Base-by-base conservation (phyloP, 2,329 filamentous ascomycete genomes). In the Xylaria sp. region DNA sequence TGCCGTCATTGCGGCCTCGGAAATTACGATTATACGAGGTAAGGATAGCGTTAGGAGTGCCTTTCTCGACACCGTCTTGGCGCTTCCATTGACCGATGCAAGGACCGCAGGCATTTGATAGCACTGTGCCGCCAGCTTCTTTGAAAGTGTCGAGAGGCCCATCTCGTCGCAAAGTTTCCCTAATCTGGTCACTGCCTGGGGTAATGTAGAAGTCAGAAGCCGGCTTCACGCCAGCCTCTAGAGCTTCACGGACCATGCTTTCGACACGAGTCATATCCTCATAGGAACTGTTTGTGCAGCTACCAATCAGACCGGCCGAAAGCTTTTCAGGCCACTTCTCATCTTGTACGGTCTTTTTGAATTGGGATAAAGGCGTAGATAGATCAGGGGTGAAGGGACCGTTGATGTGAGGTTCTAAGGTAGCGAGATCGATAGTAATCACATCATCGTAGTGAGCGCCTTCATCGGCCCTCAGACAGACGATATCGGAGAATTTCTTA, bases 21-120 rank as follows among this genome's bases (percentile, higher is more conserved):
- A 99, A 99, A 81, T 99, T 99, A 64, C 95, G 92, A 84, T 99
- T 99, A 83, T 97, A 99, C 0, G 94, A 97, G 9, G 93, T 94
- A 73, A 99, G 87, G 72, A 99, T 98, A 65, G 95, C 95, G 75
- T 99, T 99, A 57, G 87, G 83, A 61, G 94, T 92, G 65, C 93
- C 94, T 80, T 96, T 97, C 62, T 81, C 77, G 17, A 96, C 86
- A 21, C 89, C 91, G 74, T 98, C 95, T 17, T 92, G 94, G 61
- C 95, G 89, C 75, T 91, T 92, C 95, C 95, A 99, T 79, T 97
- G 93, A 1, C 94, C 94, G 70, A 96, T 96, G 75, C 94, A 97
- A 33, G 92, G 92, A 2, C 91, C 95, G 73, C 95, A 99, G 38
- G 95, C 95, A 77, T 98, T 99, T 53, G 95, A 94, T 51, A 99